Conservation (phyloP, 2,329 filamentous ascomycete genomes). For the Huntiella moniliformis region DNA sequence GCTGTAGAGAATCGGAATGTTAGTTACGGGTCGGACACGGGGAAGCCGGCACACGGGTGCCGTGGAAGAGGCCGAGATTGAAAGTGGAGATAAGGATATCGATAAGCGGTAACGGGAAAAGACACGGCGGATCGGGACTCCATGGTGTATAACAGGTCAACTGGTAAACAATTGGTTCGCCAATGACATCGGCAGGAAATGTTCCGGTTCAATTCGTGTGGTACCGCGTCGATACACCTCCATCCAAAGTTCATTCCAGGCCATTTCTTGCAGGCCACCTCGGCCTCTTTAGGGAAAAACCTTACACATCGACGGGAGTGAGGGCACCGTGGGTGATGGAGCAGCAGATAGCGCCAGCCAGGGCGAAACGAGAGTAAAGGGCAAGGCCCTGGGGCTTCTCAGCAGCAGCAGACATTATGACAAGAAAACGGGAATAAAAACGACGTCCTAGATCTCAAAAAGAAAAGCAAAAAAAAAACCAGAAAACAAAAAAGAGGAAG, state of each 20-base stretch:
- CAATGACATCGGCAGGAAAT: no score
- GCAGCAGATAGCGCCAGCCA: slow-evolving; percentile 95
- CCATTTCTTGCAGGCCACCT: no score
- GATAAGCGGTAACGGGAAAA: no score
- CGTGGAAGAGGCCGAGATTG: no score
- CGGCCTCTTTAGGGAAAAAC: not conserved
- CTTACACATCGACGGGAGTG: slow-evolving; percentile 99
- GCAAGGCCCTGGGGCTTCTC: slow-evolving; percentile 31
- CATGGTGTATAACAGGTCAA: no score
- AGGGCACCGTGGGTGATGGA: slow-evolving; percentile 92
- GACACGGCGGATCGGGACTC: no score
- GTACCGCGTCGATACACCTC: no score
- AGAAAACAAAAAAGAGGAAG: slow-evolving; percentile 5
- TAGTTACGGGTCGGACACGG: slow-evolving; percentile 8
- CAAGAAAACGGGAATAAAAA: slow-evolving; percentile 11
- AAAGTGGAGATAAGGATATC: no score
- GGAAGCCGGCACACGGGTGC: no score
- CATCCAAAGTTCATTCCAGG: no score
- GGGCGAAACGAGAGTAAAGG: slow-evolving; percentile 91
- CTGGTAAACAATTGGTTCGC: no score
- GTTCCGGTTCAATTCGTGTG: no score
- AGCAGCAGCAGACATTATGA: slow-evolving; percentile 24
- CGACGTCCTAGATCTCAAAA: slow-evolving; percentile 13
- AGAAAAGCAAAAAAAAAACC: slow-evolving; percentile 17
- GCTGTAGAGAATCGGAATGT: slow-evolving; percentile 26